A percentile compares a stretch with the other conserved stretches of the same genome.
Conservation (phyloP, 108 stramenopile species). For the Skeletonema menzelii region DNA sequence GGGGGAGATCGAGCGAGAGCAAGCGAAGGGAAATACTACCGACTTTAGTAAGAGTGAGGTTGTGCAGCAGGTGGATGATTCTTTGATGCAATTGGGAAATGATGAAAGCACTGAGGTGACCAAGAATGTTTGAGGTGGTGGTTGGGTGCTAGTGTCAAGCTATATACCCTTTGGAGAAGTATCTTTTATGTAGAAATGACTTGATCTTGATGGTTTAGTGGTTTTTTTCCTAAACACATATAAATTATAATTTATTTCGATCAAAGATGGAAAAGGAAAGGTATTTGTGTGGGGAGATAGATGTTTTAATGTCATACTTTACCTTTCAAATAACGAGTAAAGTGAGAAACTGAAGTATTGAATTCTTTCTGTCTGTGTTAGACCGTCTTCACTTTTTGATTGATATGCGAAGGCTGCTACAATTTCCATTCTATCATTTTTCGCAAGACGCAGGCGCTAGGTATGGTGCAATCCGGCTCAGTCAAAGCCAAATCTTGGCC, state of each 20-base stretch:
- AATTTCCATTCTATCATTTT: no score
- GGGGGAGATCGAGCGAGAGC: conserved; percentile 87
- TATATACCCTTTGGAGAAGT: no score
- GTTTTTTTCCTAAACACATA: no score
- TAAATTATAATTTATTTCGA: neutral
- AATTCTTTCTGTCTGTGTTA: no score
- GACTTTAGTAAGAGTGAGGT: conserved; percentile 82
- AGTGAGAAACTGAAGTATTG: no score
- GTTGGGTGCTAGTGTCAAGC: neutral
- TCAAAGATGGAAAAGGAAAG: neutral
- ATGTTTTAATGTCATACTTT: neutral
- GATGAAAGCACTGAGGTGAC: conserved; percentile 51
- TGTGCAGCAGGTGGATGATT: conserved; percentile 91
- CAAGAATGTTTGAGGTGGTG: neutral
- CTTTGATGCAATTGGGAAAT: conserved; percentile 81
- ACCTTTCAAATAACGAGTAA: neutral
- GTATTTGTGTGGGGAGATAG: neutral
- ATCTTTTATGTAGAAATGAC: no score
- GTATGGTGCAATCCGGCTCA: no score
- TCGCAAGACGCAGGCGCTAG: no score
- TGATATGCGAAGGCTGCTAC: no score
- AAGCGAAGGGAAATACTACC: conserved; percentile 56
- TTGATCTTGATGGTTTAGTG: no score
- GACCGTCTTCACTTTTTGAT: no score
- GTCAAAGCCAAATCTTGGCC: no score